These are phyloP conservation scores for Colletotrichum endophyticum DNA, from an alignment of 2,329 filamentous ascomycete species.

Conservation along the genomic window DNA sequence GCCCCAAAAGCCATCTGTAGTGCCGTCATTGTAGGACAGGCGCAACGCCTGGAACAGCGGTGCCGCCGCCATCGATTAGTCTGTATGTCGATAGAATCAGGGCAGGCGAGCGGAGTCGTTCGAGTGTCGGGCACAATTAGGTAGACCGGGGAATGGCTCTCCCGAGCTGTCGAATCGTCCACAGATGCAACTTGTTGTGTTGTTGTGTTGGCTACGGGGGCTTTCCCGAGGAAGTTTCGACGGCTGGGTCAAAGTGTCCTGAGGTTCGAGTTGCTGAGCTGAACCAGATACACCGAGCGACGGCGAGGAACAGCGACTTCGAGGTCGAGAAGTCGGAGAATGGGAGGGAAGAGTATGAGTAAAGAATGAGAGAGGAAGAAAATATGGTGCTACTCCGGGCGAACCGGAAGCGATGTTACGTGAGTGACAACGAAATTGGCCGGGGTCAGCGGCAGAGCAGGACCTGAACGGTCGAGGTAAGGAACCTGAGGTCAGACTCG, in stretches of 20 bases:
- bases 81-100: neutral
- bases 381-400: neutral
- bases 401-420: neutral
- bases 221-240: neutral
- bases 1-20: slow-evolving; percentile 63
- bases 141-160: neutral
- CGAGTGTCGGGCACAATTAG: neutral
- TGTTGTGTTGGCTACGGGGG: neutral
- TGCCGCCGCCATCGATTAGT: neutral
- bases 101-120: neutral
- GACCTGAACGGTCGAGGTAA: neutral
- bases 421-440: neutral
- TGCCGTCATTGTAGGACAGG: slow-evolving; percentile 15
- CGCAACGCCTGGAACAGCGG: slow-evolving; percentile 8
- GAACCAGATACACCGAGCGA: neutral
- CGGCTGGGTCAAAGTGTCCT: neutral
- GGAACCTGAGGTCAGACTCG: neutral
- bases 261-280: neutral
- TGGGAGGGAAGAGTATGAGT: neutral
- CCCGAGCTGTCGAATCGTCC: neutral
- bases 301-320: neutral
- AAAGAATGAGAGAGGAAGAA: neutral
- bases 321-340: neutral
- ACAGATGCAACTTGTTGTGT: neutral
- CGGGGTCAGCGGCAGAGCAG: neutral